Base-by-base conservation (phyloP, 2,329 filamentous ascomycete genomes). In the Stagonosporopsis cucurbitacearum region DNA sequence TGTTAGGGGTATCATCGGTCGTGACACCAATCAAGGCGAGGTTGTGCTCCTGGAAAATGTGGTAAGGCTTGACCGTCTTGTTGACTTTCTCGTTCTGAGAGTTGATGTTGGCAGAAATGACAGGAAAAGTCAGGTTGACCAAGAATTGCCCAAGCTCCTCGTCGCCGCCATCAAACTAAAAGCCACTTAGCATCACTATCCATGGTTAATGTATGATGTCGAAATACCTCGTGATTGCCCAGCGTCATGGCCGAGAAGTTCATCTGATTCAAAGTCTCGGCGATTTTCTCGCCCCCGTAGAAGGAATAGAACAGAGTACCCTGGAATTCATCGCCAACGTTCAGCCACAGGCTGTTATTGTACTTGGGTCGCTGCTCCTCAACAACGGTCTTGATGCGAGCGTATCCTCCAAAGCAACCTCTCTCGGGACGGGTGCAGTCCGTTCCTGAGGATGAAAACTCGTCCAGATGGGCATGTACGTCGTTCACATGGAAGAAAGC, bases 401-500 rank as follows among this genome's bases (percentile, higher is more conserved):
- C 80, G 60, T 88, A 88, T 26, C 87, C 86, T 23, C 86, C 86
- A 54, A 80, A 87, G 73, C 86, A 89, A 37, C 86, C 86, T 43
- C 78, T 76, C 47, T 79, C 73, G 0, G 84, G 81, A 23, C 79
- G 73, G 0, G 79, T 82, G 76, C 86, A 89, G 73, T 88, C 85
- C 11, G 84, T 83, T 50, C 86, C 86, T 0, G 84, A 84, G 13
- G 81, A 80, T 25, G 81, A 78, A 73, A 85, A 89, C 71, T 88
- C 75, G 67, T 88, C 86, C 17, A 89, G 77, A 68, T 89, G 87
- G 13, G 87, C 82, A 69, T 89, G 87, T 13, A 89, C 84, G 68
- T 89, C 86, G 67, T 89, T 89, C 78, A 89, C 81, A 70, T 89
- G 87, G 75, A 88, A 88, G 76, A 88, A 88, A 6, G 86, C 71